Conservation (phyloP, 2,329 filamentous ascomycete genomes). For the Annulohypoxylon truncatum region DNA sequence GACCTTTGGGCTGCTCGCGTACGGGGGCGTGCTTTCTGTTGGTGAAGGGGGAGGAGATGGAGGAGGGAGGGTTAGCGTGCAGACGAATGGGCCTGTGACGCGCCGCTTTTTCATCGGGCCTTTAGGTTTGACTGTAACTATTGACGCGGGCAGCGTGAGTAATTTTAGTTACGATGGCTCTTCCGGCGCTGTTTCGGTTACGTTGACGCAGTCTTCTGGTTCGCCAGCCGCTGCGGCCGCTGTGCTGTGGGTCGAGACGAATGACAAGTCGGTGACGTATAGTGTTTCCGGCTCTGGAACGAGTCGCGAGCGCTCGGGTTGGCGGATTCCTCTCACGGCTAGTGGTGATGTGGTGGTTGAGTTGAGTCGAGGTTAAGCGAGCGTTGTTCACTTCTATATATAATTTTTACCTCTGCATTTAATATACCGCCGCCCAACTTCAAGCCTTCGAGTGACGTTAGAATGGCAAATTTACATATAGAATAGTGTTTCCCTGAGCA, state of each 20-base stretch:
- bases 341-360: constrained; percentile 41
- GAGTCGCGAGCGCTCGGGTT: constrained; percentile 45
- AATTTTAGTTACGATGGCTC: constrained; percentile 51
- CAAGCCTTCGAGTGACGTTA: too few species aligned
- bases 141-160: constrained; percentile 59
- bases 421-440: not conserved
- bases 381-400: not conserved
- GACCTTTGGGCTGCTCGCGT: constrained; percentile 60
- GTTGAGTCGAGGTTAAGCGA: constrained; percentile 20
- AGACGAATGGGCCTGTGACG: constrained; percentile 60
- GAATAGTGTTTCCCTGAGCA: too few species aligned
- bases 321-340: constrained; percentile 44
- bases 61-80: constrained; percentile 49
- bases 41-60: constrained; percentile 26
- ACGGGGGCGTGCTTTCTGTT: constrained; percentile 58
- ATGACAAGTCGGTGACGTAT: constrained; percentile 42
- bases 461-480: too few species aligned
- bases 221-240: constrained; percentile 47
- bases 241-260: constrained; percentile 54
- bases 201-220: constrained; percentile 48
- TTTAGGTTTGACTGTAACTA: constrained; percentile 54
- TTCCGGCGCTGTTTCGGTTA: constrained; percentile 45
- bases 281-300: constrained; percentile 40
- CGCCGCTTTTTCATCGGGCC: constrained; percentile 61
- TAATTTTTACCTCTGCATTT: not conserved